Conservation (phyloP, 2,329 filamentous ascomycete genomes). For the Colletotrichum chlorophyti region DNA sequence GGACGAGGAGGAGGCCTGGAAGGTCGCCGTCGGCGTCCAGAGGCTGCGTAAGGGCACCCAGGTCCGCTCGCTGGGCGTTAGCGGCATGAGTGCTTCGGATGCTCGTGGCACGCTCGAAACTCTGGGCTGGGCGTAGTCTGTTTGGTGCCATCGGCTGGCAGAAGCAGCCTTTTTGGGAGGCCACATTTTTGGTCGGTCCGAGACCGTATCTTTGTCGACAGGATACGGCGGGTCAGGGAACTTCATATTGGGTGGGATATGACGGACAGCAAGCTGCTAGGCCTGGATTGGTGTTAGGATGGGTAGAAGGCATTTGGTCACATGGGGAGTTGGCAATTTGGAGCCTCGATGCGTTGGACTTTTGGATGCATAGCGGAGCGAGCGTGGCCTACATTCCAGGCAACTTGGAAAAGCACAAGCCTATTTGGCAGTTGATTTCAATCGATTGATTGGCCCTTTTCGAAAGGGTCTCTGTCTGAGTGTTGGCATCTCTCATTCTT, state of each 20-base stretch:
- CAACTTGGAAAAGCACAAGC: constrained; percentile 14
- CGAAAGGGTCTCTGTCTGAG: no score
- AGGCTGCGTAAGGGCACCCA: constrained; percentile 66
- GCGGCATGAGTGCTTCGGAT: constrained; percentile 61
- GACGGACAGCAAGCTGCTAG: background rate
- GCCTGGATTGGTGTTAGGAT: no score
- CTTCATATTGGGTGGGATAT: background rate
- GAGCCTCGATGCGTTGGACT: constrained; percentile 19
- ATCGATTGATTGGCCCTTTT: constrained; percentile 6
- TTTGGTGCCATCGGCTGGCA: background rate
- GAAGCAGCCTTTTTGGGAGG: background rate
- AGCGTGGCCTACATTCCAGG: constrained; percentile 19
- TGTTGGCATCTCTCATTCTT: no score
- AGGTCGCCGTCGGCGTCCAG: constrained; percentile 68
- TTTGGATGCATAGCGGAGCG: constrained; percentile 32
- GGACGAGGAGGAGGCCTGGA: constrained; percentile 71
- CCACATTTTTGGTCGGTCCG: background rate
- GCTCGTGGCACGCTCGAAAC: constrained; percentile 62
- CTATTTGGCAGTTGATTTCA: constrained; percentile 5
- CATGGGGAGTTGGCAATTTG: constrained; percentile 4
- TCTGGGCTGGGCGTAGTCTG: constrained; percentile 57
- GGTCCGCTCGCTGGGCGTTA: constrained; percentile 64
- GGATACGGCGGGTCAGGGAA: background rate
- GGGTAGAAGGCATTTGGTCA: no score
- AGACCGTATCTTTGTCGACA: background rate